These are phyloP conservation scores for Podaxis carcinomalis DNA, from an alignment of 768 basidiomycete genomes.

Conservation along the genomic window DNA sequence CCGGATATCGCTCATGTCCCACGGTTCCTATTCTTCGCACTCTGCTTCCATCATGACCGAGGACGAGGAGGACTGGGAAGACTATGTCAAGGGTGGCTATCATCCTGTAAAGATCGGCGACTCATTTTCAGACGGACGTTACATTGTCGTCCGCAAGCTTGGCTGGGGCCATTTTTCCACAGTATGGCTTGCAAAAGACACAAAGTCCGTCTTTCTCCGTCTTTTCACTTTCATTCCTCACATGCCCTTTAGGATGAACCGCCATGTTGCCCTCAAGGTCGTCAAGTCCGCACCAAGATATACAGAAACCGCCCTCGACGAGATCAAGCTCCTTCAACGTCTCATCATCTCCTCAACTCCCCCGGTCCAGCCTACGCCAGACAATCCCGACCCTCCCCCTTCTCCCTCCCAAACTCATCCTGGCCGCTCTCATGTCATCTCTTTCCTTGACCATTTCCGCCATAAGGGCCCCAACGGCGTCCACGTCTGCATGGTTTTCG, in stretches of 20 bases:
- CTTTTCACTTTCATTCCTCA: not conserved
- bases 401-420: constrained; percentile 72
- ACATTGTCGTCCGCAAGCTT: constrained; percentile 89
- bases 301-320: constrained; percentile 97
- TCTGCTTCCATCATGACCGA: constrained; percentile 81
- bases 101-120: constrained; percentile 96
- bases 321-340: constrained; percentile 96
- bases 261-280: constrained; percentile 98
- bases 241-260: constrained; percentile 61
- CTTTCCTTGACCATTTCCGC: constrained; percentile 94
- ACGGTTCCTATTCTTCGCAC: constrained; percentile 70
- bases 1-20: constrained; percentile 43
- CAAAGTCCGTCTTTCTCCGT: constrained; percentile 49
- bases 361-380: constrained; percentile 39
- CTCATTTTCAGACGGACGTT: constrained; percentile 80
- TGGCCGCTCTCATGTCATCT: constrained; percentile 92
- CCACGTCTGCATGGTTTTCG: constrained; percentile 99
- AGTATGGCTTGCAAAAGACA: constrained; percentile 85
- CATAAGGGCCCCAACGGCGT: constrained; percentile 96
- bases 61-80: constrained; percentile 93
- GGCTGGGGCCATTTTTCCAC: constrained; percentile 96
- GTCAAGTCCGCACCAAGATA: constrained; percentile 97
- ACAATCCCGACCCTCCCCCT: constrained; percentile 45
- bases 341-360: constrained; percentile 81
- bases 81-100: constrained; percentile 77